A percentile compares a stretch with the other conserved stretches of the same genome.
Evolutionary conservation across 2,329 filamentous ascomycete species (phyloP).

Genomic region (Endoconidiophora polonica): DNA sequence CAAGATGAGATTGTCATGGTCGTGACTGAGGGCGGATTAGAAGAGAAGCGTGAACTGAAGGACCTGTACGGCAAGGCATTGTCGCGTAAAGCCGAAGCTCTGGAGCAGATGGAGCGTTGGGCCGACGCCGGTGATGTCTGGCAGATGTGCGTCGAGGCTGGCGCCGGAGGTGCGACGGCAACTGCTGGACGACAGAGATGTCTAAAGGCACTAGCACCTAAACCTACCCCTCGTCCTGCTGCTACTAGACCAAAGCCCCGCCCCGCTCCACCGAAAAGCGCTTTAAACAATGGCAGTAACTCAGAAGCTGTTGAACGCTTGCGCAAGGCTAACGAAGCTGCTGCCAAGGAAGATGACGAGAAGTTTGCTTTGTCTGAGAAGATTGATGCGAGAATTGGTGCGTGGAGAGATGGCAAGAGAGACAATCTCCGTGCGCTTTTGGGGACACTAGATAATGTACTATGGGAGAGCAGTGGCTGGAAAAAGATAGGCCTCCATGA

Average conservation of each 20-base stretch:
- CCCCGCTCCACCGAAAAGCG: slow-evolving; percentile 10
- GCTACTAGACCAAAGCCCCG: slow-evolving; percentile 17
- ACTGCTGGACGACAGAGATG: slow-evolving; percentile 77
- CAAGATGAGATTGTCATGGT: slow-evolving; percentile 64
- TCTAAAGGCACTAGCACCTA: slow-evolving; percentile 66
- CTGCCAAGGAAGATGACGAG: slow-evolving; percentile 77
- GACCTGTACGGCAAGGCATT: slow-evolving; percentile 89
- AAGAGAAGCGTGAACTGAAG: slow-evolving; percentile 66
- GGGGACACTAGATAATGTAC: slow-evolving; percentile 68
- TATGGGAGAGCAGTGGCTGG: slow-evolving; percentile 89
- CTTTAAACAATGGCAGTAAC: slow-evolving; percentile 21
- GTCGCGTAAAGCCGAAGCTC: slow-evolving; percentile 83
- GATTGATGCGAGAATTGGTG: slow-evolving; percentile 61
- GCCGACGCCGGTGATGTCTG: slow-evolving; percentile 64
- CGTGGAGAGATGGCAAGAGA: slow-evolving; percentile 81
- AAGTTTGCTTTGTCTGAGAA: slow-evolving; percentile 77
- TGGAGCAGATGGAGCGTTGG: slow-evolving; percentile 95
- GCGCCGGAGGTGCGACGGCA: slow-evolving; percentile 70
- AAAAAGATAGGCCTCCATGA: slow-evolving; percentile 94
- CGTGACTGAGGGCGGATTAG: slow-evolving; percentile 36
- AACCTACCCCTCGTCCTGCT: slow-evolving; percentile 29
- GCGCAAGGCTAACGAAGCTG: slow-evolving; percentile 68
- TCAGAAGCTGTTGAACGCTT: slow-evolving; percentile 69
- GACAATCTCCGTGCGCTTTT: slow-evolving; percentile 83
- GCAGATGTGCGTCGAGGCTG: slow-evolving; percentile 66